Conservation (phyloP, 139 green algal genomes). For the Auxenochlorella pyrenoidosa region DNA sequence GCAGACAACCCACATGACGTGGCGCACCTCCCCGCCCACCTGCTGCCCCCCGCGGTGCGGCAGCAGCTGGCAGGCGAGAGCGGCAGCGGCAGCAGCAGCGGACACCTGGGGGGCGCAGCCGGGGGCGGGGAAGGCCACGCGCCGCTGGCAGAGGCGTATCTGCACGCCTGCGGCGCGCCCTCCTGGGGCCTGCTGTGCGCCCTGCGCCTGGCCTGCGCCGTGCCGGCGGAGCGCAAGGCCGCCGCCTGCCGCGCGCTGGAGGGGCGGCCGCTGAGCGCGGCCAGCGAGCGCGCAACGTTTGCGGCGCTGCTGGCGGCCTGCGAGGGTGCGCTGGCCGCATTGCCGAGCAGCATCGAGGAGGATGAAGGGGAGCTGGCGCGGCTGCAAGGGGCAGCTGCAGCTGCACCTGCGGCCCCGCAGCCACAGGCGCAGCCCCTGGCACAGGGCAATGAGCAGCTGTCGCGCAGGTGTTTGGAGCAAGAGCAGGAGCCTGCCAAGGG, state of each 20-base stretch:
- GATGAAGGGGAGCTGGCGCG: constrained; percentile 25
- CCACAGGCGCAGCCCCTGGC: not conserved
- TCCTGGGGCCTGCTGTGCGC: constrained; percentile 67
- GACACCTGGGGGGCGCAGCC: not conserved
- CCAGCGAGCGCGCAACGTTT: constrained; percentile 35
- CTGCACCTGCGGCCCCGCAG: not conserved
- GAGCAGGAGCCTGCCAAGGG: too few relatives aligned
- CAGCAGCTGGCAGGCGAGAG: constrained; percentile 18
- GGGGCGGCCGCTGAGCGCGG: constrained; percentile 22
- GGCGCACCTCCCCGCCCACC: constrained; percentile 43
- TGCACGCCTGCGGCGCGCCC: constrained; percentile 64
- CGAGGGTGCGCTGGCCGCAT: not conserved
- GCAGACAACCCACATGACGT: constrained; percentile 78
- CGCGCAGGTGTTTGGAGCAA: not conserved
- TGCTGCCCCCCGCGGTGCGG: constrained; percentile 35
- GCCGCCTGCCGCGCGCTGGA: constrained; percentile 27
- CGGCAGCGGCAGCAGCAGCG: not conserved
- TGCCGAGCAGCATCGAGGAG: constrained; percentile 31
- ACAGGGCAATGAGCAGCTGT: not conserved
- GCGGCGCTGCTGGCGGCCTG: constrained; percentile 35
- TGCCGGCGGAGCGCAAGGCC: constrained; percentile 3
- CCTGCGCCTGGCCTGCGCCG: constrained; percentile 46
- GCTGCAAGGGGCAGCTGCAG: not conserved
- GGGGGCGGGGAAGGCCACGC: not conserved
- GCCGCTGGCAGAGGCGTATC: constrained; percentile 38